Evolutionary conservation across 2,329 filamentous ascomycete species (phyloP), one percentile per base, ranked within the genome.

Genomic region (Hypoxylon sp.): DNA sequence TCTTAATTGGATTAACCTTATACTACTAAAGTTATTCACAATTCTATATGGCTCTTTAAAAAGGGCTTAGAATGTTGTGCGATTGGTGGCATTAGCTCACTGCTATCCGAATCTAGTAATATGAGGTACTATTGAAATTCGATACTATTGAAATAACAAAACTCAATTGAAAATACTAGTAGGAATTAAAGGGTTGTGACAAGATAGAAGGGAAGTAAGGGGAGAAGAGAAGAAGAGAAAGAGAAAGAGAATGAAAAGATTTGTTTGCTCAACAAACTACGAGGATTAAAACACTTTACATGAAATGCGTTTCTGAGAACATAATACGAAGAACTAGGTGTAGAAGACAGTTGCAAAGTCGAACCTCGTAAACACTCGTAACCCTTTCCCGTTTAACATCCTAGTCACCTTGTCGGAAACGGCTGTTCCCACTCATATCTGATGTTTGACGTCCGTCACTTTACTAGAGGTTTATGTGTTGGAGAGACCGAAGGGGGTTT

Each of bases 371-470:
- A 73, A 68, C 58, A 59, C 57, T 48, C 54, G 62, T 70, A 62
- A 70, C 61, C 46, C 63, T 55, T 48, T 68, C 70, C 48, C 54
- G 56, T 67, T 56, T 29, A 51, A 57, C 46, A 59, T 33, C 66
- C 63, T 39, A 58, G 59, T 33, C 47, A 44, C 46, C 39, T 48
- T 62, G 42, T 37, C 59, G 51, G 50, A 64, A 48, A 61, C 44
- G 46, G 37, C 33, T 26, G 17, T 54, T 47, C 56, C 57, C 50
- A 62, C 62, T 64, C 55, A 46, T 56, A 52, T 68, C 53, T 66
- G 51, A 46, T 60, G 67, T 70, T 72, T 70, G 67, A 70, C 51
- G 56, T 67, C 59, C 11, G 42, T 52, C 50, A 51, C 55, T 68
- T 64, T 58, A 46, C 48, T 46, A 56, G 61, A 60, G 13, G 47